Evolutionary conservation across 1,284 basidiomycete species (phyloP).

Genomic region (Leccinum subrobustum): DNA sequence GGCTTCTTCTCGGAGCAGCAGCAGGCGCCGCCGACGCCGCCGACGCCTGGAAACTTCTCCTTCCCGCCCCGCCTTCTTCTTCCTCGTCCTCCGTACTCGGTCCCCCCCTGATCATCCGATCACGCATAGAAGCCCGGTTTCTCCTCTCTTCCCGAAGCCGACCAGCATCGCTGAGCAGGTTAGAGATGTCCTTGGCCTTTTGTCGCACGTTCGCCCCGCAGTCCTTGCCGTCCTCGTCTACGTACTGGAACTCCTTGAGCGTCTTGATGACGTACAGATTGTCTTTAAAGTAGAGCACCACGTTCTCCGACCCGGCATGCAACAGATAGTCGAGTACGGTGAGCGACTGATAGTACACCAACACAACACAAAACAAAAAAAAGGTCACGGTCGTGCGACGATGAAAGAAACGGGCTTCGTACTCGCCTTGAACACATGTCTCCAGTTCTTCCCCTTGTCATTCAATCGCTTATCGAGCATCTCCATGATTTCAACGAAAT

Average conservation of each 20-base stretch:
- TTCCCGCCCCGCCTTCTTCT: conserved; percentile 36
- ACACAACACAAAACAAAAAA: background rate
- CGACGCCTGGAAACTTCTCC: conserved; percentile 26
- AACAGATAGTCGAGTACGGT: conserved; percentile 96
- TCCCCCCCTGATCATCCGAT: conserved; percentile 81
- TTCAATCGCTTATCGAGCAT: conserved; percentile 99
- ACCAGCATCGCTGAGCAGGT: conserved; percentile 87
- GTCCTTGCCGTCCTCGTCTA: conserved; percentile 96
- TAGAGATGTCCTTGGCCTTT: conserved; percentile 99
- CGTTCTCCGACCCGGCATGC: conserved; percentile 96
- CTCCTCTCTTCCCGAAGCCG: conserved; percentile 86
- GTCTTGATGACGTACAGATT: conserved; percentile 99
- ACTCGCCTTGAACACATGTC: conserved; percentile 96
- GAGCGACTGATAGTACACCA: conserved; percentile 59
- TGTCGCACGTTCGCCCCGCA: conserved; percentile 98
- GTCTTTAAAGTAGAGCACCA: conserved; percentile 97
- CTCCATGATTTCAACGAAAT: conserved; percentile 99
- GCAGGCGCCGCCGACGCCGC: background rate
- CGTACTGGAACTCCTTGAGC: conserved; percentile 96
- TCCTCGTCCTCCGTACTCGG: conserved; percentile 52
- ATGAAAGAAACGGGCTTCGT: background rate
- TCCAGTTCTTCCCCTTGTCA: conserved; percentile 99
- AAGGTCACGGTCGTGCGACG: background rate
- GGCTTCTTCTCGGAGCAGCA: conserved; percentile 36
- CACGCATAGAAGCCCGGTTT: conserved; percentile 88